These are phyloP conservation scores for Aspergillus nidulans DNA, from an alignment of 495 filamentous ascomycete species.

Conservation along the genomic window DNA sequence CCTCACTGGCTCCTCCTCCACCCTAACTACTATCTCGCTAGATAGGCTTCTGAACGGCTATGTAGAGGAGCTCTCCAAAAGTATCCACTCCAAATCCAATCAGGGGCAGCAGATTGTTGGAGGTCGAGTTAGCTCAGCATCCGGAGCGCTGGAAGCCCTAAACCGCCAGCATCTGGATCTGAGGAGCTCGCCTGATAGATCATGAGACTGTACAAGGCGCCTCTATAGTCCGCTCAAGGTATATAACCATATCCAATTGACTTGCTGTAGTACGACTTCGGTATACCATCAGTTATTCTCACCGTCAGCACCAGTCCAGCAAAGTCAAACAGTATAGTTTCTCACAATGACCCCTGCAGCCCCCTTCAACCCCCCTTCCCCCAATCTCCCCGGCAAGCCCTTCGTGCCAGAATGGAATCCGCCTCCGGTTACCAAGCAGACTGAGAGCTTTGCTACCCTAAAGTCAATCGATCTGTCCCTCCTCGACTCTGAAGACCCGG, in stretches of 20 bases:
- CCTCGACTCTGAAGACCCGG: slow-evolving; percentile 31
- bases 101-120: slow-evolving; percentile 35
- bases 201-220: background rate
- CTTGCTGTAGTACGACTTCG: too few species aligned
- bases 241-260: background rate
- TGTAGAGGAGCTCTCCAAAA: background rate
- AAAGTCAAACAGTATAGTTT: slow-evolving; percentile 9
- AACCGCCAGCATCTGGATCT: background rate
- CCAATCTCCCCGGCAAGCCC: slow-evolving; percentile 34
- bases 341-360: slow-evolving; percentile 32
- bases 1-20: background rate
- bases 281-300: background rate
- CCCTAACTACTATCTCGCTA: background rate
- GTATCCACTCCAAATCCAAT: slow-evolving; percentile 26
- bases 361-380: slow-evolving; percentile 37
- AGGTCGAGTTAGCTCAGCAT: background rate
- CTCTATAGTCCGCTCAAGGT: background rate
- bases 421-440: slow-evolving; percentile 34
- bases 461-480: slow-evolving; percentile 38
- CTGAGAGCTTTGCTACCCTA: slow-evolving; percentile 34
- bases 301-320: background rate
- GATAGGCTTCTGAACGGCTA: background rate
- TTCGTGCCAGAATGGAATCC: slow-evolving; percentile 38
- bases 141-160: background rate
- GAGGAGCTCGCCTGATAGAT: background rate